Evolutionary conservation across 495 filamentous ascomycete species (phyloP).

Genomic region (Hypomontagnella monticulosa): DNA sequence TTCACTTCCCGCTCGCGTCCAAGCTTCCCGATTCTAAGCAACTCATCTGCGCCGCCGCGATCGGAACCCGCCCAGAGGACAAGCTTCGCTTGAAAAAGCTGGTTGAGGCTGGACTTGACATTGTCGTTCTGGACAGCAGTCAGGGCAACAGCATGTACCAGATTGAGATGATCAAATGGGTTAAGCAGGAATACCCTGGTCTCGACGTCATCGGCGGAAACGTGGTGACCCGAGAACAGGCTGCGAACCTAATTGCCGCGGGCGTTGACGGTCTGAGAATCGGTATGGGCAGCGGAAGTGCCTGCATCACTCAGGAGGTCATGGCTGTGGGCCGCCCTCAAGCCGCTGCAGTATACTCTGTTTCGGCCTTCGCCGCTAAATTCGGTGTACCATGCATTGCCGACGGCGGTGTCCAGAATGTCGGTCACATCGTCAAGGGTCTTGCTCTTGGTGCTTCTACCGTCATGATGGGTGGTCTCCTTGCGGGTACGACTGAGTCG

Average conservation of each 20-base stretch:
- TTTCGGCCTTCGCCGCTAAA: slow-evolving; percentile 83
- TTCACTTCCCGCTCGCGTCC: slow-evolving; percentile 94
- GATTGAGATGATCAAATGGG: slow-evolving; percentile 94
- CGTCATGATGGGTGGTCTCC: slow-evolving; percentile 98
- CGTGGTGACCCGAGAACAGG: slow-evolving; percentile 96
- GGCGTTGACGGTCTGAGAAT: slow-evolving; percentile 97
- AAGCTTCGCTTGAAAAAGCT: slow-evolving; percentile 86
- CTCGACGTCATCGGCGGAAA: slow-evolving; percentile 98
- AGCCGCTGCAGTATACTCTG: slow-evolving; percentile 89
- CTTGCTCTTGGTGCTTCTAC: slow-evolving; percentile 92
- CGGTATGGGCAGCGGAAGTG: slow-evolving; percentile 97
- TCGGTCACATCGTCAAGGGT: slow-evolving; percentile 99
- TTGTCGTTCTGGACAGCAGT: slow-evolving; percentile 93
- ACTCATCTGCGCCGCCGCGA: slow-evolving; percentile 92
- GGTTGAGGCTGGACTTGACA: slow-evolving; percentile 93
- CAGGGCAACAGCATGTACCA: slow-evolving; percentile 98
- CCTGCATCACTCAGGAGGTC: slow-evolving; percentile 99
- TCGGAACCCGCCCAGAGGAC: slow-evolving; percentile 93
- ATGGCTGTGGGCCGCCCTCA: slow-evolving; percentile 98
- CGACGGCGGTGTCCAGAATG: slow-evolving; percentile 97
- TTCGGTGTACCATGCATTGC: slow-evolving; percentile 99
- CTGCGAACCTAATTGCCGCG: slow-evolving; percentile 88
- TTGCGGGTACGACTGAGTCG: slow-evolving; percentile 97
- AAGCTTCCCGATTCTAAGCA: slow-evolving; percentile 98
- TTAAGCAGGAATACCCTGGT: slow-evolving; percentile 84